phyloP scores from a whole-genome alignment of 495 filamentous ascomycete species.

The Antarctomyces pellizariae region DNA sequence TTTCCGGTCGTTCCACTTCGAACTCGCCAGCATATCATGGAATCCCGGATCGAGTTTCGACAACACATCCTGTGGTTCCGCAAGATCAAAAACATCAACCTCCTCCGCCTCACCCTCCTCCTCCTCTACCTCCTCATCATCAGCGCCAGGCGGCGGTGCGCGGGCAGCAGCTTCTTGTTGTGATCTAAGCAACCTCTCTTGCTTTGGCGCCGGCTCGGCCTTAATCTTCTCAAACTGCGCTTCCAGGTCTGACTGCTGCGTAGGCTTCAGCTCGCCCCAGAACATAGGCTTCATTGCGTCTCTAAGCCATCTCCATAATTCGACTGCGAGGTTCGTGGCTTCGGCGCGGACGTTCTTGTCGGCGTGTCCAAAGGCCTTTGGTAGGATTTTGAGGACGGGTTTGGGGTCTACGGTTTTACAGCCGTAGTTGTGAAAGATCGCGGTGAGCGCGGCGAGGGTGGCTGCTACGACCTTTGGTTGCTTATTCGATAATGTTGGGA shows the following conservation, averaged over 20 bases:
- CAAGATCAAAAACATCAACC: slow-evolving; percentile 67
- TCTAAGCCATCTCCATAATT: slow-evolving; percentile 89
- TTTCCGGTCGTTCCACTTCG: slow-evolving; percentile 98
- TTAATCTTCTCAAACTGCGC: slow-evolving; percentile 85
- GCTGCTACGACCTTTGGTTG: slow-evolving; percentile 86
- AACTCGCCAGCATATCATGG: slow-evolving; percentile 54
- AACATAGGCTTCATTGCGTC: slow-evolving; percentile 98
- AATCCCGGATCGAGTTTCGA: slow-evolving; percentile 68
- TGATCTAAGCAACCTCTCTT: slow-evolving; percentile 67
- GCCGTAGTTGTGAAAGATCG: slow-evolving; percentile 78
- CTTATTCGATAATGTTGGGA: slow-evolving; percentile 73
- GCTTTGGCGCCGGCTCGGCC: slow-evolving; percentile 67
- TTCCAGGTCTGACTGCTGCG: slow-evolving; percentile 86
- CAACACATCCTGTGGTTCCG: slow-evolving; percentile 70
- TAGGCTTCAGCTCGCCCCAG: slow-evolving; percentile 85
- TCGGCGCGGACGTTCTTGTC: slow-evolving; percentile 98
- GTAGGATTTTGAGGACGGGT: slow-evolving; percentile 70
- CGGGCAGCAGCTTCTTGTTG: slow-evolving; percentile 66
- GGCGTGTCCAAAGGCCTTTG: slow-evolving; percentile 83
- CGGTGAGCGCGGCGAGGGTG: slow-evolving; percentile 50
- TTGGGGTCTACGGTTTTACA: slow-evolving; percentile 95
- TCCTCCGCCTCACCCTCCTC: slow-evolving; percentile 55
- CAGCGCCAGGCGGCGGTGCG: slow-evolving; percentile 31
- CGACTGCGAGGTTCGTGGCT: slow-evolving; percentile 74
- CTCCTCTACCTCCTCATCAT: slow-evolving; percentile 29